phyloP scores from a whole-genome alignment of 441 rosid species.

The Mallotus repandus region DNA sequence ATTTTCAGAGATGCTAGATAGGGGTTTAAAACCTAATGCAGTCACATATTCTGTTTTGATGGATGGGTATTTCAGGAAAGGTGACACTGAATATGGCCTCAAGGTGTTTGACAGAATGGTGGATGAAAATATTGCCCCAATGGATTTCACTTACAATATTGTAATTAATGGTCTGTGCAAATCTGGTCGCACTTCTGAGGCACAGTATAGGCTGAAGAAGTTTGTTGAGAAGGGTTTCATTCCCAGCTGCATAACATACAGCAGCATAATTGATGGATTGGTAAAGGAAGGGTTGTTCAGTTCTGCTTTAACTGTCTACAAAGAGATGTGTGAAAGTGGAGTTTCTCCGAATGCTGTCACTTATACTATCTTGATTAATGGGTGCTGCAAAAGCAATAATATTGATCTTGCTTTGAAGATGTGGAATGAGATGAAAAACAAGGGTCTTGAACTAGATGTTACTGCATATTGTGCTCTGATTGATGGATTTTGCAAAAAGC shows the following conservation, averaged over 20 bases:
- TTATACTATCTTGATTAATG: slow-evolving; percentile 52
- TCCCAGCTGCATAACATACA: slow-evolving; percentile 52
- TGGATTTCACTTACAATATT: slow-evolving; percentile 52
- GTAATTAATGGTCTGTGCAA: slow-evolving; percentile 60
- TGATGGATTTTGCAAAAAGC: slow-evolving; percentile 50
- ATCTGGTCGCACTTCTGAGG: slow-evolving; percentile 54
- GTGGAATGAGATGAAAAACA: slow-evolving; percentile 50
- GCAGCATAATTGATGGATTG: slow-evolving; percentile 61
- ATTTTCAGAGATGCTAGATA: slow-evolving; percentile 40
- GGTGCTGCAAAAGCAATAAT: slow-evolving; percentile 49
- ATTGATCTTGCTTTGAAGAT: slow-evolving; percentile 52
- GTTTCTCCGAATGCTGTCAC: slow-evolving; percentile 54
- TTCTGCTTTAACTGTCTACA: slow-evolving; percentile 44
- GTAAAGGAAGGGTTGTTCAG: slow-evolving; percentile 44
- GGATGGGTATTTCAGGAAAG: slow-evolving; percentile 59
- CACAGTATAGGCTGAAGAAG: slow-evolving; percentile 42
- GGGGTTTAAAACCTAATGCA: slow-evolving; percentile 51
- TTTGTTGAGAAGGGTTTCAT: slow-evolving; percentile 40
- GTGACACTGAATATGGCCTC: slow-evolving; percentile 41
- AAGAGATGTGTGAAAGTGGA: slow-evolving; percentile 52
- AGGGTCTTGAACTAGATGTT: slow-evolving; percentile 51
- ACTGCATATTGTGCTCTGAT: slow-evolving; percentile 54
- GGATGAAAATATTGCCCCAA: slow-evolving; percentile 43
- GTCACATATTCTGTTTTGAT: slow-evolving; percentile 63
- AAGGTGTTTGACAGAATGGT: slow-evolving; percentile 50